Base-by-base conservation (phyloP, 1,284 basidiomycete genomes). In the Cryptococcus jaspeensis region DNA sequence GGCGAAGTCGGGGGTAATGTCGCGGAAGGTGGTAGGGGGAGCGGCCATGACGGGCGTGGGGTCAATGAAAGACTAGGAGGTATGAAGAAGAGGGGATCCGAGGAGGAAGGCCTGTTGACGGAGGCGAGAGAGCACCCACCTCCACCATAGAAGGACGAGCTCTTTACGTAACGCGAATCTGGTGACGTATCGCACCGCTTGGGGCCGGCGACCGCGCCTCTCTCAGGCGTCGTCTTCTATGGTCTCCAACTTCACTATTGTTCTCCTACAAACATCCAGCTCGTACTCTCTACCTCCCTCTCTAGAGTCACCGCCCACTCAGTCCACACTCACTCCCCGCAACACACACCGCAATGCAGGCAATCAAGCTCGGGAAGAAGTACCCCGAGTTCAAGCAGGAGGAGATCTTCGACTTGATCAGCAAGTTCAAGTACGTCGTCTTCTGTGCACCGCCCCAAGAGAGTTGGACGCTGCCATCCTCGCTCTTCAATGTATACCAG, bases 331-430 rank as follows among this genome's bases (percentile, higher is more conserved):
- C 35, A 38, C 13, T 11, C 18, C 13, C n/a, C 4, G 28, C 4
- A 32, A 32, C 15, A 39, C 53, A 45, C 6, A 20, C 58, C 63
- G 73, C 41, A 48, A 78, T 78, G 76, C 76, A 78, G 65, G 75
- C 76, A 32, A 68, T 78, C 64, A 72, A 88, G 79, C 82, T 98
- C 25, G 88, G 92, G 74, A 91, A 89, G 81, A 97, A 96, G 78
- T 96, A 90, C 72, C 92, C 94, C 32, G 88, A 95, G 71, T 87
- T 98, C 70, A 82, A 88, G 47, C 85, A 87, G 72, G 90, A 94
- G 80, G 92, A 93, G 79, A 91, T 96, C 85, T 88, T 93, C 71
- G 87, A 90, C 72, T 84, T 96, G 73, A 87, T 94, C 79, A 92
- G 87, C 74, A 85, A 86, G 62, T 96, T 95, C 87, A 92, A 93